Base-by-base conservation (phyloP, 2,329 filamentous ascomycete genomes). In the Tolypocladium ovalisporum region DNA sequence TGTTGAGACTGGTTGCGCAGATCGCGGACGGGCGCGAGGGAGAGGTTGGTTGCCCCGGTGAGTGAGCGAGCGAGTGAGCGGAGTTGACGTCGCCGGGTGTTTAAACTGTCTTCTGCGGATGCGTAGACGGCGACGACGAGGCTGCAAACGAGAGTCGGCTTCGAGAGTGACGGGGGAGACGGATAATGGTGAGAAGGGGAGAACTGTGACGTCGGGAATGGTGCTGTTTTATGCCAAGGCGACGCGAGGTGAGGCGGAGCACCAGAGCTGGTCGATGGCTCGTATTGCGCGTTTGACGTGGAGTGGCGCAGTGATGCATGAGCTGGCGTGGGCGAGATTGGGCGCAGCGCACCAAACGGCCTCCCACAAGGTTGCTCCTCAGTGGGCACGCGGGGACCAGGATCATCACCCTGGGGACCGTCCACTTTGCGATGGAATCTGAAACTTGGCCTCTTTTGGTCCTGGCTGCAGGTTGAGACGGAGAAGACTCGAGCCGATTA, bases 291-390 rank as follows among this genome's bases (percentile, higher is more conserved):
- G 52, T 42, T 54, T 54, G 49, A 51, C 58, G 32, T 55, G 29
- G 55, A 49, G 58, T 57, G 58, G 58, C 58, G 58, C 58, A 60
- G 52, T 15, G 47, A n/a, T 12, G 40, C 40, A 44, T 37, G 22
- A 42, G 40, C 5, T 35, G 47, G 47, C 1, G 47, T 40, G 22
- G 52, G 12, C 52, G 22, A 36, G 10, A 36, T 12, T 32, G 24
- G 52, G 52, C 52, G 52, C 52, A 54, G 52, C 47, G 47, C 47
- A n/a, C 47, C 19, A 22, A 15, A 22, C 10, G 29, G 19, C 47
- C 27, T 51, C 27, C 44, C 4, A 15, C 44, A 29, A 24, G 44
- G 15, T 47, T n/a, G n/a, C n/a, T n/a, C 27, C 47, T 32, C 17
- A 34, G 47, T 51, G 47, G 47, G 24, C 42, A 29, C 24, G 10